Base-by-base conservation (phyloP, 2,329 filamentous ascomycete species). In the Pestalotiopsis sp. region DNA sequence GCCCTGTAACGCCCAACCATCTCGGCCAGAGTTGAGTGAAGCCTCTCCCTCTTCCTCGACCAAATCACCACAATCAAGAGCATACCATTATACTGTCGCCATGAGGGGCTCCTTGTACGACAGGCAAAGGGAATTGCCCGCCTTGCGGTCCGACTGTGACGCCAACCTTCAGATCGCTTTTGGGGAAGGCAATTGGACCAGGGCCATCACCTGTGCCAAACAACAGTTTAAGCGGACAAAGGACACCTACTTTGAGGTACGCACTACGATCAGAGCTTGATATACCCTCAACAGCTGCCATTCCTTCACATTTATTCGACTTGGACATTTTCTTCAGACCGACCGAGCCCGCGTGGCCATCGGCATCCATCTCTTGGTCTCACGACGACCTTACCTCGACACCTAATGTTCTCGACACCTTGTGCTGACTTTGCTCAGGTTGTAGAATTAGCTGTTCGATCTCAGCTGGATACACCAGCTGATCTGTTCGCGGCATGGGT, bases 231-330 rank as follows among this genome's bases (percentile, higher is more conserved):
- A 83, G 72, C 77, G 80, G 1, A 81, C 80, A 57, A 86, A 87
- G 65, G 87, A 89, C 57, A 80, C 84, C 7, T 90, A 89, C 73
- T 89, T 86, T 72, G 83, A 88, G 79, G 86, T 88, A 73, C 69
- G 81, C 66, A 1, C 12, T 13, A 39, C 17, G 5, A n/a, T n/a
- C 45, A 52, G 4, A 52, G 7, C 14, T 52, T 23, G 45, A 9
- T 9, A 20, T n/a, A 20, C 6, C 17, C 20, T n/a, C 17, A n/a
- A 20, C 7, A 9, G 14, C 45, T 52, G 14, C 45, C 17, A 52
- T 20, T 23, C 1, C 23, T n/a, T 2, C 5, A n/a, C 5, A 2
- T 36, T 9, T 1, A 36, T 36, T 36, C 45, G 2, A 20, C n/a
- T 52, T 3, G 17, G 6, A 52, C 3, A 9, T n/a, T 52, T 52